These are phyloP conservation scores for Oropetium thomaeum DNA, from an alignment of 176 grass and related monocot species.

Conservation along the genomic window DNA sequence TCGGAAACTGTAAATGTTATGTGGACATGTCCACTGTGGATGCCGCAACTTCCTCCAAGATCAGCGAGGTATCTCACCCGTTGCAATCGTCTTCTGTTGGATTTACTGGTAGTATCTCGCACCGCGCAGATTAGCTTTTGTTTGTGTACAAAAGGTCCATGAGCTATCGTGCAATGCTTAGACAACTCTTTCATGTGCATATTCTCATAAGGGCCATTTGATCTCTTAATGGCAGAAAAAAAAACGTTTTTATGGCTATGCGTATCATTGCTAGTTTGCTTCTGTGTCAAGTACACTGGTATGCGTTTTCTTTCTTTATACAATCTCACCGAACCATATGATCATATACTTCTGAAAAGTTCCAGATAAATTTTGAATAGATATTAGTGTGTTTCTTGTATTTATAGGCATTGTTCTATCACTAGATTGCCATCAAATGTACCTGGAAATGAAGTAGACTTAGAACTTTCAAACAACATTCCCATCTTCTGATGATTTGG, in stretches of 20 bases:
- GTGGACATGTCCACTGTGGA: slow-evolving; percentile 99
- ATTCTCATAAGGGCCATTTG: background rate
- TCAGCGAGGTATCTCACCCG: slow-evolving; percentile 59
- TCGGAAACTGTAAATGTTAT: slow-evolving; percentile 70
- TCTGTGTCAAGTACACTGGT: no score
- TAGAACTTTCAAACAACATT: background rate
- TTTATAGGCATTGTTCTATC: background rate
- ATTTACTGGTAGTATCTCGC: background rate
- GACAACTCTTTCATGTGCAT: background rate
- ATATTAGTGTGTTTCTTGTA: background rate
- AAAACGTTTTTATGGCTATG: background rate
- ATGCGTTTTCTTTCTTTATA: no score
- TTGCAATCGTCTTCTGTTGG: background rate
- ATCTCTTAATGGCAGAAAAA: background rate
- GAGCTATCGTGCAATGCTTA: background rate
- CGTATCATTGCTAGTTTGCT: background rate
- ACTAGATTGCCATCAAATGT: background rate
- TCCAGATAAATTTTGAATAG: background rate
- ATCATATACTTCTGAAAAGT: background rate
- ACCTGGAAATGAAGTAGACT: background rate
- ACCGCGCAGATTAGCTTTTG: background rate
- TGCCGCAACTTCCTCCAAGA: slow-evolving; percentile 74
- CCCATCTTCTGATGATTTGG: background rate
- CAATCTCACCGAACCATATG: background rate
- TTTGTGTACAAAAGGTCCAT: background rate